Percentiles rank a stretch among this genome's conserved stretches.
These are phyloP conservation scores for Cercospora sp. DNA, from an alignment of 2,329 filamentous ascomycete species.

Conservation along the genomic window DNA sequence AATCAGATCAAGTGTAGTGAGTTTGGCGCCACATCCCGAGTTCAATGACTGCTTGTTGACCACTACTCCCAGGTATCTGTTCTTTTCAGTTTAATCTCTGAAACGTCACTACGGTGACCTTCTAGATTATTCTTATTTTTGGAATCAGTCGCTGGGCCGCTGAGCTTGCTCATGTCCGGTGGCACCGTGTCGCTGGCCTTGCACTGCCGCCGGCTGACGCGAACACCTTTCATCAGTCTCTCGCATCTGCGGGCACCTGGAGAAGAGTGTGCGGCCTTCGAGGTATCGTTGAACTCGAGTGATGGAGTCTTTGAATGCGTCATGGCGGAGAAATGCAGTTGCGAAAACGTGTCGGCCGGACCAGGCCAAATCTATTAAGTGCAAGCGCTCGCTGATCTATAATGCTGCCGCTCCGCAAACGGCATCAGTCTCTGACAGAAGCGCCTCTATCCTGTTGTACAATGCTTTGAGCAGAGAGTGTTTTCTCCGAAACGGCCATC, in stretches of 20 bases:
- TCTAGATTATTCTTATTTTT: slow-evolving; percentile 15
- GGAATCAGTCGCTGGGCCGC: slow-evolving; percentile 1
- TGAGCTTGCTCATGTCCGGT: slow-evolving; percentile 10
- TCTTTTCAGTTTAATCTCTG: slow-evolving; percentile 18
- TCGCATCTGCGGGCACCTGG: slow-evolving; percentile 11
- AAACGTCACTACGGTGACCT: slow-evolving; percentile 5
- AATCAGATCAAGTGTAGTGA: neutral
- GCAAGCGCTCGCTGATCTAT: slow-evolving; percentile 12
- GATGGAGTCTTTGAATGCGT: neutral
- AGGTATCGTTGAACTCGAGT: neutral
- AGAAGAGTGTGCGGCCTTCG: slow-evolving; percentile 7
- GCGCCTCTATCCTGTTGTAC: slow-evolving; percentile 17
- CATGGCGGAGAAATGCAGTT: neutral
- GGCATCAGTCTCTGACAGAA: neutral
- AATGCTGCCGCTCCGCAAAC: neutral
- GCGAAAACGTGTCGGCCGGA: neutral
- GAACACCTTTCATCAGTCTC: slow-evolving; percentile 13
- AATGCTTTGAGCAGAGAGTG: slow-evolving; percentile 16
- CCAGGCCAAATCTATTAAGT: neutral
- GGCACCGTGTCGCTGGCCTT: slow-evolving; percentile 9
- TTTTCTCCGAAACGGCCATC: neutral
- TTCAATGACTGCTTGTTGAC: neutral
- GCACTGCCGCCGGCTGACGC: slow-evolving; percentile 14
- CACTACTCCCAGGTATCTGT: neutral
- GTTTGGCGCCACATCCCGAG: no score